Evolutionary conservation across 1,284 basidiomycete genomes (phyloP).

Genomic region (Vanrija humicola): DNA sequence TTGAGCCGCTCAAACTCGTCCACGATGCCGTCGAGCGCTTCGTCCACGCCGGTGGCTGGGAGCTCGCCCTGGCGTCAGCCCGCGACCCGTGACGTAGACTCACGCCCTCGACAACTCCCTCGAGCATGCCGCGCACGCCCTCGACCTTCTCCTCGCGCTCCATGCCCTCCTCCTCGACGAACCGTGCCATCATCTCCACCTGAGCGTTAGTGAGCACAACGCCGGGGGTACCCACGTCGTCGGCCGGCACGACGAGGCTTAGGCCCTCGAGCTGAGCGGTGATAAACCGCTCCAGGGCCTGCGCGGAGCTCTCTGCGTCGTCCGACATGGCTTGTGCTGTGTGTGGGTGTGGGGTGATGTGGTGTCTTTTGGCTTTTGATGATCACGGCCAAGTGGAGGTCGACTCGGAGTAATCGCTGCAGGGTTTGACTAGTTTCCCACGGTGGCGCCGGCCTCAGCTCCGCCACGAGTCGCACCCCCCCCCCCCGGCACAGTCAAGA

Average conservation of each 20-base stretch:
- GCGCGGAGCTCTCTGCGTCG: conserved; percentile 9
- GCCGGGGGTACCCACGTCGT: conserved; percentile 32
- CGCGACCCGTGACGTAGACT: conserved; percentile 1
- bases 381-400: not conserved
- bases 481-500: not conserved
- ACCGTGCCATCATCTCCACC: conserved; percentile 48
- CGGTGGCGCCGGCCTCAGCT: too few species aligned
- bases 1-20: conserved; percentile 34
- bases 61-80: conserved; percentile 19
- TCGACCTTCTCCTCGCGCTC: conserved; percentile 47
- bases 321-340: not conserved
- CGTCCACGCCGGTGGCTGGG: conserved; percentile 26
- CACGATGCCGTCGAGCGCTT: conserved; percentile 30
- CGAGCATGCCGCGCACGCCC: conserved; percentile 47
- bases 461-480: too few species aligned
- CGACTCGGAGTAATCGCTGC: not conserved
- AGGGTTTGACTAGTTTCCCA: too few species aligned
- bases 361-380: not conserved
- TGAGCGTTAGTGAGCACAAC: conserved; percentile 4
- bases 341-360: not conserved
- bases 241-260: conserved; percentile 31
- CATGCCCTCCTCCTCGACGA: conserved; percentile 48
- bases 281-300: conserved; percentile 43
- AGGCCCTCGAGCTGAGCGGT: conserved; percentile 29
- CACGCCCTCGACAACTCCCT: conserved; percentile 41